Evolutionary conservation across 140 eudicot species (phyloP).

Genomic region (Oenanthe javanica): DNA sequence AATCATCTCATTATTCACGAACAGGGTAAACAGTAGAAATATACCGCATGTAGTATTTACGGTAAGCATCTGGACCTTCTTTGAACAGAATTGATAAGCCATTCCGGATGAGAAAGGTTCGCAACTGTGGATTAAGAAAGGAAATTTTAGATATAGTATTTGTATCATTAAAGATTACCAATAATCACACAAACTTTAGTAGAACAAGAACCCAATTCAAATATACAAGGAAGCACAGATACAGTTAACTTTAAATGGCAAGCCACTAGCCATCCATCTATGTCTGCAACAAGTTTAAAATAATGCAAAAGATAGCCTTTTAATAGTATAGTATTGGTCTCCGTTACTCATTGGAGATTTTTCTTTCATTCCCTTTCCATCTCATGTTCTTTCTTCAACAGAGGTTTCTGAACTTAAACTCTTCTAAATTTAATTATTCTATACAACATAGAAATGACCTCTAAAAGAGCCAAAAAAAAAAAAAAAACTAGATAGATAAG

Average conservation of each 20-base stretch:
- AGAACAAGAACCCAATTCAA: not conserved
- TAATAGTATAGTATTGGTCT: not conserved
- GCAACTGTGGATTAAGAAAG: constrained; percentile 37
- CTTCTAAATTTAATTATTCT: not conserved
- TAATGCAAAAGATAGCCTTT: not conserved
- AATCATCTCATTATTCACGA: not conserved
- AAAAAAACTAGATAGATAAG: not conserved
- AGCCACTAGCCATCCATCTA: not conserved
- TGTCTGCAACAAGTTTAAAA: not conserved
- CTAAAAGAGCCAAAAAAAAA: not conserved
- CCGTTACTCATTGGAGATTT: not conserved
- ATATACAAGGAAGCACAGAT: not conserved
- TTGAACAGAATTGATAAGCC: constrained; percentile 80
- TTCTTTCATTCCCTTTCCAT: not conserved
- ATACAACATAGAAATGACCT: not conserved
- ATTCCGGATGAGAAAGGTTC: constrained; percentile 85
- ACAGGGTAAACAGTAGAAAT: not conserved
- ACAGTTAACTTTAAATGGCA: not conserved
- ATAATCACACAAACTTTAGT: not conserved
- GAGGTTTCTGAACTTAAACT: not conserved
- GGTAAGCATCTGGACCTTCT: constrained; percentile 80
- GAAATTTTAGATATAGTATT: not conserved
- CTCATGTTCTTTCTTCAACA: not conserved
- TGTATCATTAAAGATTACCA: not conserved
- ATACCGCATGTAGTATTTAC: constrained; percentile 68